Evolutionary conservation across 2,329 filamentous ascomycete genomes (phyloP), one percentile per base, ranked within the genome.

Genomic region (Zasmidium angulare): DNA sequence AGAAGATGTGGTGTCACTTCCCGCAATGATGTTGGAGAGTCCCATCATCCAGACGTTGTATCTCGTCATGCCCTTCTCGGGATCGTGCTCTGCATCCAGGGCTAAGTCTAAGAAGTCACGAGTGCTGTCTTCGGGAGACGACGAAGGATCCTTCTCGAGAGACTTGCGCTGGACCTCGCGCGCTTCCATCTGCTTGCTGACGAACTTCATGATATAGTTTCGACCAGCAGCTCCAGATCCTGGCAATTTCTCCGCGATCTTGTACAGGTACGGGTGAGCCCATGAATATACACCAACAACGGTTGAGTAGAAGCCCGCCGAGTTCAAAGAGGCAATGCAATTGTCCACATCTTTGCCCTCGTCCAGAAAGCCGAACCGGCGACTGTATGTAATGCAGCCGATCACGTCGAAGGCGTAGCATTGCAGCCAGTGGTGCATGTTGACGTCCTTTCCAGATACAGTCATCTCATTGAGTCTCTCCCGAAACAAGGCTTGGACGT

Each of bases 381-480:
- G 69, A 20, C 69, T 71, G 58, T 76, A 77, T 1, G 75, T 76
- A n/a, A 78, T 62, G 61, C 75, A 74, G 23, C 76, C 76, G 23
- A 77, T 78, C 29, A 79, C 73, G 50, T 79, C 75, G 74, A 77
- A 77, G 11, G 75, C 75, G 59, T 76, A 77, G 19, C 73, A 77
- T 47, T 67, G 66, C 11, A 67, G 50, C 63, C 63, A 66, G 29
- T 67, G 56, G 36, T 61, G 55, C 54, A 69, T 53, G 51, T 67
- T 46, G 24, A 67, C 59, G 2, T 29, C 46, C n/a, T 51, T 29
- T 21, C 62, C 58, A n/a, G 50, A 55, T 2, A 49, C 14, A 2
- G 56, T 53, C 36, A 66, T 59, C 22, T 62, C 63, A 7, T 53
- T 29, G 11, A 70, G 55, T 12, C 58, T 48, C 19, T 61, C 26